Conservation (phyloP, 2,329 filamentous ascomycete species). For the Aspergillus glaucus region DNA sequence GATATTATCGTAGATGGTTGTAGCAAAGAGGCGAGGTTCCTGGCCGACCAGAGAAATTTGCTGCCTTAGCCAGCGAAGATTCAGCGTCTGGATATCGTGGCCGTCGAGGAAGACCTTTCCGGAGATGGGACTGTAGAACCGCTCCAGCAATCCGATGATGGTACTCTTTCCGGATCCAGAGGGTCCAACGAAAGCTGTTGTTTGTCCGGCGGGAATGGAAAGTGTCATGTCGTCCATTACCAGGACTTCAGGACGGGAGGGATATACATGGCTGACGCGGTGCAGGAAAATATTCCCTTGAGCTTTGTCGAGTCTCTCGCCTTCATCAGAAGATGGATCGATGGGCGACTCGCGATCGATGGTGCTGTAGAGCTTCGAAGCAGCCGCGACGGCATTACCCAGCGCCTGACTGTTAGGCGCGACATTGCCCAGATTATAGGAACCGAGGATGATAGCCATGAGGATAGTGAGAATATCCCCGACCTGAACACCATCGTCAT, state of each 20-base stretch:
- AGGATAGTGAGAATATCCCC: slow-evolving; percentile 75
- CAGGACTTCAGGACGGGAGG: slow-evolving; percentile 80
- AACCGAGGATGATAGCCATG: slow-evolving; percentile 86
- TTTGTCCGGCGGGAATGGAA: slow-evolving; percentile 78
- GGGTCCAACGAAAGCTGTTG: slow-evolving; percentile 88
- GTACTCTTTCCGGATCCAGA: slow-evolving; percentile 95
- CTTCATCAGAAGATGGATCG: slow-evolving; percentile 65
- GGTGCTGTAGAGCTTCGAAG: slow-evolving; percentile 85
- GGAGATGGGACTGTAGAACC: slow-evolving; percentile 88
- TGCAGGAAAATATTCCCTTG: slow-evolving; percentile 74
- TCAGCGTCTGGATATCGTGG: slow-evolving; percentile 71
- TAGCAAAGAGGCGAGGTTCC: slow-evolving; percentile 84
- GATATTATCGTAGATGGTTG: slow-evolving; percentile 85
- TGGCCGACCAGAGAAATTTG: slow-evolving; percentile 91
- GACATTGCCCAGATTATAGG: slow-evolving; percentile 83
- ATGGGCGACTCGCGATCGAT: slow-evolving; percentile 84
- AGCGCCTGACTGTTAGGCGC: slow-evolving; percentile 83
- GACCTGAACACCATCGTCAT: slow-evolving; percentile 55
- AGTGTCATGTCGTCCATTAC: slow-evolving; percentile 82
- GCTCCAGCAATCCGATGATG: slow-evolving; percentile 84
- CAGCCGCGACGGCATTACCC: slow-evolving; percentile 72
- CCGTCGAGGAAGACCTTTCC: slow-evolving; percentile 77
- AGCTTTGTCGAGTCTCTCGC: slow-evolving; percentile 65
- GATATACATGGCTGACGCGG: slow-evolving; percentile 87
- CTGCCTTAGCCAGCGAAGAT: slow-evolving; percentile 83